phyloP scores from a whole-genome alignment of 164 flowering plant genomes.

The Stephania cephalantha region DNA sequence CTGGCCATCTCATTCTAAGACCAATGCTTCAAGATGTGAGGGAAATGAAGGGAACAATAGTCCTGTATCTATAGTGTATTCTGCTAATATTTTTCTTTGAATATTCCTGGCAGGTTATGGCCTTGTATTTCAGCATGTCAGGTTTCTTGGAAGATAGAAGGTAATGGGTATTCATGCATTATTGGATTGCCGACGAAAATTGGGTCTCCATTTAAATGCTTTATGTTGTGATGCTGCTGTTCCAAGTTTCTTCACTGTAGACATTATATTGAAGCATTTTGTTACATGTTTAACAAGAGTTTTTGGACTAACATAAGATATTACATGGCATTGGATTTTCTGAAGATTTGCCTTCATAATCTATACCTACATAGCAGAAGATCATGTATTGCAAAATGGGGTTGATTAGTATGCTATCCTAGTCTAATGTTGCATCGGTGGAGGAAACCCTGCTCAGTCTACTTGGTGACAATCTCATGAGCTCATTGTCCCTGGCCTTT shows the following conservation, averaged over 20 bases:
- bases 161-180: too few species aligned
- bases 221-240: neutral
- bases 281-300: too few species aligned
- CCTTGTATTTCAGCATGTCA: too few species aligned
- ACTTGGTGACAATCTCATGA: constrained; percentile 33
- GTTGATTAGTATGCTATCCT: neutral
- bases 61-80: neutral
- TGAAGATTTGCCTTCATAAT: neutral
- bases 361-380: neutral
- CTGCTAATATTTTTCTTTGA: too few species aligned
- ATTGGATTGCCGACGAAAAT: neutral
- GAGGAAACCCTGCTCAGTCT: constrained; percentile 52
- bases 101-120: too few species aligned
- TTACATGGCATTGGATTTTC: neutral
- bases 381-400: neutral
- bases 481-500: constrained; percentile 24
- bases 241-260: neutral
- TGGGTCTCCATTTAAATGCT: neutral
- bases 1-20: neutral
- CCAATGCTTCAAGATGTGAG: neutral
- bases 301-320: too few species aligned
- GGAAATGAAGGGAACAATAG: neutral
- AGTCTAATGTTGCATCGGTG: constrained; percentile 18
- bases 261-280: too few species aligned
- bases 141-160: too few species aligned